Evolutionary conservation across 108 stramenopile genomes (phyloP), one percentile per base, ranked within the genome.

Genomic region (Parmales sp.): DNA sequence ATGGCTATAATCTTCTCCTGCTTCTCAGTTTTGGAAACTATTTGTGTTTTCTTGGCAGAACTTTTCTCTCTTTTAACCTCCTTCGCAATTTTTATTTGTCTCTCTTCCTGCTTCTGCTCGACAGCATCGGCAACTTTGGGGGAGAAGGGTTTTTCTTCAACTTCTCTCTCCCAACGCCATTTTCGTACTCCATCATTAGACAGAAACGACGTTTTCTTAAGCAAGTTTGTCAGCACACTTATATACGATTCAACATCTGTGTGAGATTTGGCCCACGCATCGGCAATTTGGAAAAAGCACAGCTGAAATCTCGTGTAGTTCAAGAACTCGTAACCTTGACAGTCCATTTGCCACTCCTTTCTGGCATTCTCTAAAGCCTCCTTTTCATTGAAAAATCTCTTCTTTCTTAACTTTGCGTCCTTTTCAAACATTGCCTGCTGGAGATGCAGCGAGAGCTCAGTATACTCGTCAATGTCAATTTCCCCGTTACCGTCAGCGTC

Each of bases 251-350:
- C 20, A 5, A 34, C 54, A 13, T 28, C 31, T n/a, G n/a, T n/a
- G 29, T 28, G 16, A 11, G 54, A 34, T 34, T 60, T 60, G 28
- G 31, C 36, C 54, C 54, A 60, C 54, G 54, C 54, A 16, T 60
- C 54, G 9, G 54, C 54, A 16, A 60, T 60, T 34, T 60, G 54
- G 54, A 60, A 60, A 34, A 60, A 60, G 54, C 54, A 60, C 26
- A 60, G 54, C 26, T 60, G 54, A 34, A 60, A 60, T 23, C 54
- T 23, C 16, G 29, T 28, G 54, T 60, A 60, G 20, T 60, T 34
- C 54, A 60, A 31, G 26, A 34, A 34, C 6, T 60, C 54, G 2
- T 13, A 13, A 1, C 54, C 54, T 34, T 60, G 54, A 16, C 28
- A 13, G 54, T 60, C 54, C 28, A 60, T 20, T 34, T 60, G 54